These are phyloP conservation scores for Podospora appendiculata DNA, from an alignment of 495 filamentous ascomycete genomes.

Conservation along the genomic window DNA sequence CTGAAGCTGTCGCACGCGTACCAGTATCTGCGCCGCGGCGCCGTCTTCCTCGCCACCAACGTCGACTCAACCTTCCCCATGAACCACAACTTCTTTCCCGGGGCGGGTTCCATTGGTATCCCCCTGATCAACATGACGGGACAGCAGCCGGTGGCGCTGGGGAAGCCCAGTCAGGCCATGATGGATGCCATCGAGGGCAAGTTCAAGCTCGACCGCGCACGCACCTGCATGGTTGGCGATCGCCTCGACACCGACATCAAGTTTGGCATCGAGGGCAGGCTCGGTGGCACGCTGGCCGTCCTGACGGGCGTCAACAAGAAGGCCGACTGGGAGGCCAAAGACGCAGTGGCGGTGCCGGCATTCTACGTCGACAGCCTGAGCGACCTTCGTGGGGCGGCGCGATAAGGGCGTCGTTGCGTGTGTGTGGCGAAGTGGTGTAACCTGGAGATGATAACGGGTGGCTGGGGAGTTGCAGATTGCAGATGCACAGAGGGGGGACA, in stretches of 20 bases:
- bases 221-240: conserved; percentile 95
- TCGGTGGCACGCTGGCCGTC: conserved; percentile 88
- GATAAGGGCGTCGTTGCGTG: conserved; percentile 2
- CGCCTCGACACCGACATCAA: conserved; percentile 91
- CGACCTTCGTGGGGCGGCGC: conserved; percentile 49
- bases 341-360: conserved; percentile 54
- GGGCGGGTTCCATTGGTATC: conserved; percentile 75
- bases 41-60: conserved; percentile 92
- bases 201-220: conserved; percentile 75
- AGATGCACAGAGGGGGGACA: no score
- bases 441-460: no score
- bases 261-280: conserved; percentile 83
- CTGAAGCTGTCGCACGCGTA: conserved; percentile 76
- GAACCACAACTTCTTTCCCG: conserved; percentile 76
- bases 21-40: conserved; percentile 77
- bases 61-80: conserved; percentile 79
- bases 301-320: conserved; percentile 82
- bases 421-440: no score
- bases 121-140: conserved; percentile 70
- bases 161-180: conserved; percentile 97
- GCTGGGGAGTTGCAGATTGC: no score
- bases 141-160: conserved; percentile 64
- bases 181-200: conserved; percentile 98
- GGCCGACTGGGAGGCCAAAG: conserved; percentile 66
- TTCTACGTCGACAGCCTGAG: conserved; percentile 78